Conservation (phyloP, 2,329 filamentous ascomycete species). For the Alternaria viburni region DNA sequence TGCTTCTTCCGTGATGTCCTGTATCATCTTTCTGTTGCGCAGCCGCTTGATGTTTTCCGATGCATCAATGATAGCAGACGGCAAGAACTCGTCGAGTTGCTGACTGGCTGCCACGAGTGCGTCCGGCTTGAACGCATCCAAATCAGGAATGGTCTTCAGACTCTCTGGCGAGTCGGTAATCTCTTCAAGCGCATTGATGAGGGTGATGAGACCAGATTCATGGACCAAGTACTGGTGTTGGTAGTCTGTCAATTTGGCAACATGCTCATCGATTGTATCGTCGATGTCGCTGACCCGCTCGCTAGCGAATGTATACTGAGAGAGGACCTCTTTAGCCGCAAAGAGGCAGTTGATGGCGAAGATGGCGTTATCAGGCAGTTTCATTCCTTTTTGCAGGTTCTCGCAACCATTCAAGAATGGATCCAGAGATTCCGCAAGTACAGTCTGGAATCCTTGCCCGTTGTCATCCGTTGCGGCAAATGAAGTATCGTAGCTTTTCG, state of each 20-base stretch:
- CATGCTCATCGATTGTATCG: slow-evolving; percentile 61
- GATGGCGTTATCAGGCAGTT: slow-evolving; percentile 66
- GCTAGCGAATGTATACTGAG: slow-evolving; percentile 68
- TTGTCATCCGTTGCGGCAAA: slow-evolving; percentile 62
- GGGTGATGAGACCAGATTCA: slow-evolving; percentile 72
- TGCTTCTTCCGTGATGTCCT: slow-evolving; percentile 80
- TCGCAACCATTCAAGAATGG: slow-evolving; percentile 82
- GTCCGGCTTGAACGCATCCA: slow-evolving; percentile 65
- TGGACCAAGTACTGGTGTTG: slow-evolving; percentile 76
- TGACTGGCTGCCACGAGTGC: slow-evolving; percentile 73
- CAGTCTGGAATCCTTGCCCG: slow-evolving; percentile 73
- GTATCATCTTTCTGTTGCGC: slow-evolving; percentile 73
- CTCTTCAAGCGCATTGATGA: slow-evolving; percentile 65
- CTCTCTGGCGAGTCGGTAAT: slow-evolving; percentile 55
- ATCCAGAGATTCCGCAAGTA: slow-evolving; percentile 80
- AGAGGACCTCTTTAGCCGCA: slow-evolving; percentile 63
- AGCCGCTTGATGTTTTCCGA: slow-evolving; percentile 79
- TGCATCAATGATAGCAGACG: slow-evolving; percentile 91
- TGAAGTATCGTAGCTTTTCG: slow-evolving; percentile 87
- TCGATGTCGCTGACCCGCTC: slow-evolving; percentile 63
- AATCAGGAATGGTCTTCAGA: slow-evolving; percentile 60
- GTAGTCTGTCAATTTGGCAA: slow-evolving; percentile 65
- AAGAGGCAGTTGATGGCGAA: slow-evolving; percentile 77
- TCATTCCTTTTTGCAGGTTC: slow-evolving; percentile 68
- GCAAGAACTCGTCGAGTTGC: slow-evolving; percentile 85